Percentiles rank a stretch among this genome's conserved stretches.
phyloP scores from a whole-genome alignment of 2,329 filamentous ascomycete genomes.

The Blastomyces emzantsi region DNA sequence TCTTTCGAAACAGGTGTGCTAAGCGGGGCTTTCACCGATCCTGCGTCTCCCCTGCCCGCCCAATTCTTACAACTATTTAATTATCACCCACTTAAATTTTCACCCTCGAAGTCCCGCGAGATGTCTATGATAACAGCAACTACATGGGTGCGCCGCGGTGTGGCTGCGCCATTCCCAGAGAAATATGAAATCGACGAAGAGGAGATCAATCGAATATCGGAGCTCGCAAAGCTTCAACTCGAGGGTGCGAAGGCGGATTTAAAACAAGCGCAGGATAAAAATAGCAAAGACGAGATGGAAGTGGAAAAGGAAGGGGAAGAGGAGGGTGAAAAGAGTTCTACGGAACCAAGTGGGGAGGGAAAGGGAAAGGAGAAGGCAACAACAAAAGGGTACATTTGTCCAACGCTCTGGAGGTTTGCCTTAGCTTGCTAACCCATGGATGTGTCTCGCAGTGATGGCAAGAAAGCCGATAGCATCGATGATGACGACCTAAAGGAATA shows the following conservation, averaged over 20 bases:
- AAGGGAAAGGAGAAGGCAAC: conserved; percentile 17
- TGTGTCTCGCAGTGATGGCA: background rate
- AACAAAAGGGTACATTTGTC: conserved; percentile 14
- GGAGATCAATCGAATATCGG: conserved; percentile 66
- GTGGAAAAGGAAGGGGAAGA: conserved; percentile 21
- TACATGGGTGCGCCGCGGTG: conserved; percentile 67
- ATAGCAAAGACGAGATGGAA: conserved; percentile 33
- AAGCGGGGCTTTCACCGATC: background rate
- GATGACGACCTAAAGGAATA: conserved; percentile 95
- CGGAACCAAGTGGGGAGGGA: conserved; percentile 20
- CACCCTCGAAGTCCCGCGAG: background rate
- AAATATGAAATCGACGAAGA: conserved; percentile 68
- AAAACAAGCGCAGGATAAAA: conserved; percentile 55
- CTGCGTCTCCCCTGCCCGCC: background rate
- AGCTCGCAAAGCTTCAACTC: conserved; percentile 66
- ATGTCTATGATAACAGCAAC: conserved; percentile 66
- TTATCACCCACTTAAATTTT: background rate
- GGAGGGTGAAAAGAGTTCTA: conserved; percentile 19
- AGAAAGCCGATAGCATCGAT: conserved; percentile 38
- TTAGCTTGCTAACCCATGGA: conserved; percentile 1
- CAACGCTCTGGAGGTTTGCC: background rate
- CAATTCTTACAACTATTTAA: background rate
- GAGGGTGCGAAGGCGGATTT: conserved; percentile 88
- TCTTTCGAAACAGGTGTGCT: background rate
- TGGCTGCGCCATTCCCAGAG: conserved; percentile 64